Conservation (phyloP, 106 monocot genomes). For the Cymbidium sinense region DNA sequence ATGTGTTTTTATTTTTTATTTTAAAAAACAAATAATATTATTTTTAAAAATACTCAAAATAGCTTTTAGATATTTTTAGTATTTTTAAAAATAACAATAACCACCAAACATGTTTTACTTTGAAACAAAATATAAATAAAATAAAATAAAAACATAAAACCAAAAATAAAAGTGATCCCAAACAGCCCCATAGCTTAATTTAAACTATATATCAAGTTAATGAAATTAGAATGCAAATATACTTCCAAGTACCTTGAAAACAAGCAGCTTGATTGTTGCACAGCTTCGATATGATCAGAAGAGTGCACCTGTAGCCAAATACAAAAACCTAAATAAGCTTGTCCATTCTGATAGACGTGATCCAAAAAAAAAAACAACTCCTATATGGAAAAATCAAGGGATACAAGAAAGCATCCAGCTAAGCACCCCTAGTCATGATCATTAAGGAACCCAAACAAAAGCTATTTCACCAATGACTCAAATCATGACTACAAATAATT, state of each 20-base stretch:
- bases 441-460: neutral
- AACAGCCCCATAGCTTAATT: too few species aligned
- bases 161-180: too few species aligned
- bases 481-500: neutral
- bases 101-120: too few species aligned
- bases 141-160: too few species aligned
- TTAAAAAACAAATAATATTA: too few species aligned
- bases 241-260: constrained; percentile 47
- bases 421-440: neutral
- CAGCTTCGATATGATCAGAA: constrained; percentile 75
- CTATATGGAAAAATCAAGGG: neutral
- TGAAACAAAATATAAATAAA: too few species aligned
- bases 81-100: too few species aligned
- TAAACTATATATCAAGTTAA: neutral
- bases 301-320: constrained; percentile 61
- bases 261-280: constrained; percentile 68
- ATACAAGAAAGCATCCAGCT: constrained; percentile 3
- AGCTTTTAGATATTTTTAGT: too few species aligned
- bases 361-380: neutral
- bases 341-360: neutral
- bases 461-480: neutral
- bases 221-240: neutral
- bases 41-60: too few species aligned
- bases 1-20: too few species aligned
- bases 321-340: neutral